Base-by-base conservation (phyloP, 1,139 yeast genomes). In the Pneumocystis murina region DNA sequence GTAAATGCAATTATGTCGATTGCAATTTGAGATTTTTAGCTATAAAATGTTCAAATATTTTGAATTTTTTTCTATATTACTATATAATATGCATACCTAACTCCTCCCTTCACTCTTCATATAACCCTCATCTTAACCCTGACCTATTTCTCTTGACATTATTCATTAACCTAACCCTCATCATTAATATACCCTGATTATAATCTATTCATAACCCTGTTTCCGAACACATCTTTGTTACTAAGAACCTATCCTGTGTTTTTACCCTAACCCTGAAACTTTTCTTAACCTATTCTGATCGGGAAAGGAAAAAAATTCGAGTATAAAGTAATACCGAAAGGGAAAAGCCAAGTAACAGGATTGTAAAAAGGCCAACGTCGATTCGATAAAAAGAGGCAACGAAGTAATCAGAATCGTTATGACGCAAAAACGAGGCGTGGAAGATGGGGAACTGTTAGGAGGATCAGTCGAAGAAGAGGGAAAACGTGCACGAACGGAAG, bases 1-100 rank as follows among this genome's bases (percentile, higher is more conserved):
- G 97, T 92, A 76, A 91, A 62, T 62, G 64, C 64, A 1, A 62
- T 62, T 39, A 62, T 62, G 64, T 48, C 55, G 3, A 48, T 48
- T 48, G 55, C 55, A 3, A 48, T 48, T 10, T 48, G 16, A 43
- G 30, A 28, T 28, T 33, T 33, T 33, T 33, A 33, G 8, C 30
- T 28, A 28, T 2, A 28, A 28, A 33, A 7, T 33, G 8, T 5
- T 33, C 2, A 7, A 33, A 33, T 33, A 7, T 33, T 33, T 33
- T 33, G 35, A 33, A 33, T 33, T 33, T 33, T n/a, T 33, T 33
- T 33, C 35, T 33, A 4, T 33, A 33, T 33, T 5, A 33, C 30
- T 33, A 33, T 33, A 33, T 33, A 5, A 33, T 28, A 4, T 33
- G 8, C 8, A 33, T 33, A 7, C 8, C 35, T 33, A 33, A 33